Base-by-base conservation (phyloP, 2,329 filamentous ascomycete species). In the Fusarium nisikadoi region DNA sequence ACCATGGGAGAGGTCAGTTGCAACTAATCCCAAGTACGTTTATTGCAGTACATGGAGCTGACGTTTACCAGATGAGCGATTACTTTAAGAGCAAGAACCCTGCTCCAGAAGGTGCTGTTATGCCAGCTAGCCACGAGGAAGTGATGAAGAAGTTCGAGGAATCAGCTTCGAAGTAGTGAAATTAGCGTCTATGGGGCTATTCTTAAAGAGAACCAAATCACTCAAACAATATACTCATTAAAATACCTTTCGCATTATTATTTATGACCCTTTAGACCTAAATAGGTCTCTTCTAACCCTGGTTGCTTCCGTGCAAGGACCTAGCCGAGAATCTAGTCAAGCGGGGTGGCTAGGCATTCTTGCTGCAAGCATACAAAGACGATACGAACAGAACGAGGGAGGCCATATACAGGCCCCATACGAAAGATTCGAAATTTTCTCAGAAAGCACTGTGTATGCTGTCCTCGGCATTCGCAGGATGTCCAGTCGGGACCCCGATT, bases 1-100 rank as follows among this genome's bases (percentile, higher is more conserved):
- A 92, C 89, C 0, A 92, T 94, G 85, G 90, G 88, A 77, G 86
- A 92, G 79, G 72, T 74, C 61, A 47, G 58, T 25, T 17, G 16
- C n/a, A 7, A 10, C n/a, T 31, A 3, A 39, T 19, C 8, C 17
- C 13, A 10, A 8, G 25, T n/a, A 6, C 7, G 2, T 23, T 31
- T 4, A 0, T 7, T 11, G 4, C 6, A 3, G 17, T 36, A 12
- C 5, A 27, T n/a, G 19, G 10, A 7, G 23, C 23, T 57, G 20
- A 57, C 41, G 5, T 19, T 17, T 12, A 14, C 14, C 8, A 57
- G 55, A 58, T 58, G 45, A 58, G 55, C n/a, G 55, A 58, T 2
- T 39, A 58, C 17, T 58, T 58, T 14, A 58, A 58, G 45, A 58
- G 55, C 4, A 58, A 53, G 25, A 58, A 58, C 10, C 55, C 55